These are phyloP conservation scores for Cichorium intybus DNA, from an alignment of 140 eudicot genomes.

Conservation along the genomic window DNA sequence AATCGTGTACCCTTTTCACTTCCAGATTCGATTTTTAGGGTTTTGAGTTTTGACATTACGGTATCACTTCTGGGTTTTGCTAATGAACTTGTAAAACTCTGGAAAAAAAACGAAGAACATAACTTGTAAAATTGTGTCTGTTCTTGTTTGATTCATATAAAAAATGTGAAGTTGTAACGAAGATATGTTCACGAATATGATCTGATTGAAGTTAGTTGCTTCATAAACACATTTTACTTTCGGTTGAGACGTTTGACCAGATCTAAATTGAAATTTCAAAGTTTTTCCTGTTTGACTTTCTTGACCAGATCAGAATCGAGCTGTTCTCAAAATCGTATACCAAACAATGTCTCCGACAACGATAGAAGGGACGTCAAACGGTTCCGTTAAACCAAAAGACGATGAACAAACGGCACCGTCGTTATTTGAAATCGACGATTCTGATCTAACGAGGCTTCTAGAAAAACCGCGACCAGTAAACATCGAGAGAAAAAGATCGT, in stretches of 20 bases:
- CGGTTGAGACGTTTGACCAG: conserved; percentile 32
- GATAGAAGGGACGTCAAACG: conserved; percentile 47
- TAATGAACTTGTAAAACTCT: neutral
- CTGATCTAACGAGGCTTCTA: conserved; percentile 58
- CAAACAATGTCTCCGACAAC: conserved; percentile 49
- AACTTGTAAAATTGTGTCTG: neutral
- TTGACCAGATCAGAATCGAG: neutral
- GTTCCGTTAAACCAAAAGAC: conserved; percentile 41
- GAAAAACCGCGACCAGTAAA: conserved; percentile 64
- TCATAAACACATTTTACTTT: conserved; percentile 28
- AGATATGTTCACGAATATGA: conserved; percentile 8
- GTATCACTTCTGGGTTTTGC: conserved; percentile 20
- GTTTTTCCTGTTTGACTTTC: conserved; percentile 15
- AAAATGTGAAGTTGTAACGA: conserved; percentile 5
- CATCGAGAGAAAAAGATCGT: conserved; percentile 80
- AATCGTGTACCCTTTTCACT: neutral
- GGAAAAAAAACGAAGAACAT: neutral
- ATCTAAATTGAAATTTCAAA: conserved; percentile 24
- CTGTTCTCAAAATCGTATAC: neutral
- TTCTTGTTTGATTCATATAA: conserved; percentile 9
- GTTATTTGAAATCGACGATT: conserved; percentile 60
- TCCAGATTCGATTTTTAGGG: conserved; percentile 29
- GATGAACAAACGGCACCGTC: conserved; percentile 37
- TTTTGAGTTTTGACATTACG: conserved; percentile 7
- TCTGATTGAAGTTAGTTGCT: conserved; percentile 22